Percentiles rank a stretch among this genome's conserved stretches.
These are phyloP conservation scores for Diospyros lotus DNA, from an alignment of 148 eudicot species.

Conservation along the genomic window DNA sequence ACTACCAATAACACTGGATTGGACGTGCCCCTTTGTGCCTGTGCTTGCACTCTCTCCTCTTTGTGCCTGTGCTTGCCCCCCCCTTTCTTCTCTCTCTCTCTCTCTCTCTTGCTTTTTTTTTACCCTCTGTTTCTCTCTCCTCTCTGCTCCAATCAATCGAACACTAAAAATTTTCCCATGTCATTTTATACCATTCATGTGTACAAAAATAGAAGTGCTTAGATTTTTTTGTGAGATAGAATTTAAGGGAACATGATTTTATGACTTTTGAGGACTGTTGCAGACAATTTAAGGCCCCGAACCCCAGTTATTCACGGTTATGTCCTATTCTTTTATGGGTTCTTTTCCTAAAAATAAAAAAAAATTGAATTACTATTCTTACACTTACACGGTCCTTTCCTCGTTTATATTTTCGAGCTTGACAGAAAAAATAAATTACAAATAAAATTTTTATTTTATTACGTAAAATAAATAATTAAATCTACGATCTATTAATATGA, in stretches of 20 bases:
- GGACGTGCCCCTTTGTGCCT: no score
- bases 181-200: no score
- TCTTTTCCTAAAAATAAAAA: no score
- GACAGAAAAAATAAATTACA: no score
- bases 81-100: not conserved
- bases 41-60: no score
- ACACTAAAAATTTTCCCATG: not conserved
- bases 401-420: no score
- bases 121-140: not conserved
- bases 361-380: no score
- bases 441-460: no score
- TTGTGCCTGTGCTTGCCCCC: not conserved
- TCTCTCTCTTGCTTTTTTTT: not conserved
- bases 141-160: constrained; percentile 18
- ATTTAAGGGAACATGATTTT: not conserved
- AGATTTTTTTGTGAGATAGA: not conserved
- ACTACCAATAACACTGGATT: not conserved
- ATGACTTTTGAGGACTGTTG: not conserved
- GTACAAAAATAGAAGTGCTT: not conserved
- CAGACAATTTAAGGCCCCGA: not conserved
- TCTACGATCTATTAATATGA: no score
- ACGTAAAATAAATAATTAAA: no score
- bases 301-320: not conserved
- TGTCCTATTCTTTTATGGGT: not conserved
- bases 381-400: no score